Evolutionary conservation across 768 basidiomycete species (phyloP).

Genomic region (Porpolomopsis calyptriformis): DNA sequence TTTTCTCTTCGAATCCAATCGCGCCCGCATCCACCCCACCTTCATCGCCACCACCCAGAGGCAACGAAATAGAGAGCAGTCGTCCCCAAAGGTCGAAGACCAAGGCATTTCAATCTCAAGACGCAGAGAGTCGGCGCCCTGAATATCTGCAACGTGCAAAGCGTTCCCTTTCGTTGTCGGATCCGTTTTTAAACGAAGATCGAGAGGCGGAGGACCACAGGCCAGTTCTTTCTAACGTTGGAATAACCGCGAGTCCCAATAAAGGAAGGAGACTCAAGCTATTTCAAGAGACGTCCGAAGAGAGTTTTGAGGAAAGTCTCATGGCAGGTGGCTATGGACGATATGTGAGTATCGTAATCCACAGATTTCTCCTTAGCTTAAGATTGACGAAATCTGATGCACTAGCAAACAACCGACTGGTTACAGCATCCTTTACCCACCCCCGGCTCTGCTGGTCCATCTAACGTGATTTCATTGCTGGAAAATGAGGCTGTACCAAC

Average conservation of each 20-base stretch:
- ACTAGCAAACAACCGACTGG: slow-evolving; percentile 51
- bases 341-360: slow-evolving; percentile 41
- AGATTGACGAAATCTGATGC: background rate
- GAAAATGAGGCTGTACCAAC: slow-evolving; percentile 34
- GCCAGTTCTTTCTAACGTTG: slow-evolving; percentile 27
- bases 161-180: slow-evolving; percentile 33
- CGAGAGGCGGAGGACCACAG: slow-evolving; percentile 22
- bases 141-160: slow-evolving; percentile 61
- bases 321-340: slow-evolving; percentile 75
- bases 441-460: slow-evolving; percentile 32
- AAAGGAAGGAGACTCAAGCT: slow-evolving; percentile 66
- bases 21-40: slow-evolving; percentile 15
- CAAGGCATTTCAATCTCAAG: slow-evolving; percentile 36
- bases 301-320: slow-evolving; percentile 76
- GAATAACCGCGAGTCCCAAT: slow-evolving; percentile 57
- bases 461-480: slow-evolving; percentile 30
- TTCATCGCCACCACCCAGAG: slow-evolving; percentile 20
- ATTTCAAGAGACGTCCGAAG: slow-evolving; percentile 75
- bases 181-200: slow-evolving; percentile 28
- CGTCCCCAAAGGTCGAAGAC: slow-evolving; percentile 43
- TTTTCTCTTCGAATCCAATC: slow-evolving; percentile 18
- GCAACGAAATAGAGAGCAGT: slow-evolving; percentile 52
- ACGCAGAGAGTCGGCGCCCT: slow-evolving; percentile 54
- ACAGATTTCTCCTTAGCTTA: background rate
- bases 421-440: slow-evolving; percentile 45